A percentile compares a stretch with the other conserved stretches of the same genome.
Evolutionary conservation across 768 basidiomycete species (phyloP).

Genomic region (Termitomyces sp.): DNA sequence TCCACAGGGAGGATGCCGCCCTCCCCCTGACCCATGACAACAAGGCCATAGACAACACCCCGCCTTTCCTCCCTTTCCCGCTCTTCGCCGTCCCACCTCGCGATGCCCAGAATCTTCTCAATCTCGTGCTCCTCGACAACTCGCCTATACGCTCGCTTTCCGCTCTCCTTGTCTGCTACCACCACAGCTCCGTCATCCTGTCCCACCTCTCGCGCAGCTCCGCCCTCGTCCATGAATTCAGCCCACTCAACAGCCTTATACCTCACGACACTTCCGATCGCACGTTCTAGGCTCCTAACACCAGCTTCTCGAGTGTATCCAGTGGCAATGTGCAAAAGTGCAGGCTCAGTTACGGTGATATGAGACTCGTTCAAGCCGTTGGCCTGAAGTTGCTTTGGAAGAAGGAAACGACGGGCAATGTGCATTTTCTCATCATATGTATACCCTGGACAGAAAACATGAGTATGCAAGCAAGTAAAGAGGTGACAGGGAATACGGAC

Average conservation of each 20-base stretch:
- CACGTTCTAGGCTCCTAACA: slow-evolving; percentile 84
- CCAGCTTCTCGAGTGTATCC: slow-evolving; percentile 89
- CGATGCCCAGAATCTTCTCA: slow-evolving; percentile 79
- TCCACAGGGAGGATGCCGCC: slow-evolving; percentile 85
- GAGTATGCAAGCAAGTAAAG: background rate
- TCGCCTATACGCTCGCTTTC: slow-evolving; percentile 42
- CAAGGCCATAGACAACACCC: slow-evolving; percentile 81
- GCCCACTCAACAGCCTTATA: slow-evolving; percentile 92
- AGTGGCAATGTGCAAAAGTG: slow-evolving; percentile 65
- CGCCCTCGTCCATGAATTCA: slow-evolving; percentile 46
- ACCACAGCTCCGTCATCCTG: slow-evolving; percentile 16
- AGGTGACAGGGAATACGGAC: slow-evolving; percentile 26
- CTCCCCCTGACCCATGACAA: slow-evolving; percentile 85
- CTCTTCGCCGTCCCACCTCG: slow-evolving; percentile 77
- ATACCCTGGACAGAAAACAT: slow-evolving; percentile 41
- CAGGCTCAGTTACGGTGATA: slow-evolving; percentile 62
- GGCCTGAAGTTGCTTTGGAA: slow-evolving; percentile 81
- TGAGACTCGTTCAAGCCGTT: slow-evolving; percentile 66
- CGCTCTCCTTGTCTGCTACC: slow-evolving; percentile 8
- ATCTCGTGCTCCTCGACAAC: slow-evolving; percentile 65
- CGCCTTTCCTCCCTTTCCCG: slow-evolving; percentile 65
- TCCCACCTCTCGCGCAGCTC: slow-evolving; percentile 15
- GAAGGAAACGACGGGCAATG: slow-evolving; percentile 80
- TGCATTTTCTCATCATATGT: slow-evolving; percentile 89
- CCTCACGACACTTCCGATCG: slow-evolving; percentile 83